Evolutionary conservation across 2,329 filamentous ascomycete genomes (phyloP).

Genomic region (Phoma sp.): DNA sequence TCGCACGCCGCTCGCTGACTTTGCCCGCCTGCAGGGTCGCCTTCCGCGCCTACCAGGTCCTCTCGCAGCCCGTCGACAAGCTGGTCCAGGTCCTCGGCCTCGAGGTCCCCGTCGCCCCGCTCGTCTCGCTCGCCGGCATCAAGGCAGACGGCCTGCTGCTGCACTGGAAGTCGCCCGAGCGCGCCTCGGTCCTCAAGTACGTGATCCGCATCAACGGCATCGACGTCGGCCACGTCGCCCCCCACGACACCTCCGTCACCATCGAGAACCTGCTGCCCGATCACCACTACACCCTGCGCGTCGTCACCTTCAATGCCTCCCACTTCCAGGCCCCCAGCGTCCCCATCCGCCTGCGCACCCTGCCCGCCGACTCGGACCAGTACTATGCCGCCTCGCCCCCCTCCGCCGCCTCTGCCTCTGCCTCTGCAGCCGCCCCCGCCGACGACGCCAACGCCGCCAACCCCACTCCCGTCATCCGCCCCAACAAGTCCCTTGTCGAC

Average conservation of each 20-base stretch:
- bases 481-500: constrained; percentile 63
- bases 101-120: constrained; percentile 88
- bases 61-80: constrained; percentile 88
- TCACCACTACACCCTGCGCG: constrained; percentile 90
- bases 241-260: constrained; percentile 84
- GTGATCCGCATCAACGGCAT: constrained; percentile 93
- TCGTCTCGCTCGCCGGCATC: constrained; percentile 89
- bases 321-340: constrained; percentile 92
- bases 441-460: constrained; percentile 57
- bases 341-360: constrained; percentile 82
- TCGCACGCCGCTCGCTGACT: background rate
- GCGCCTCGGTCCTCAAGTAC: constrained; percentile 79
- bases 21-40: constrained; percentile 67
- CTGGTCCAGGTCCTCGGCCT: constrained; percentile 90
- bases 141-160: constrained; percentile 85
- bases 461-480: constrained; percentile 61
- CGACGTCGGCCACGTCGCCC: constrained; percentile 84
- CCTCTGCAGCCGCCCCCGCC: constrained; percentile 42
- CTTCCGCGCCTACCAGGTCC: constrained; percentile 83
- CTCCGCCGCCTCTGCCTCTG: constrained; percentile 31
- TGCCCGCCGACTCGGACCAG: constrained; percentile 51
- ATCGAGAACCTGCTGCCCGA: constrained; percentile 86
- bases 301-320: constrained; percentile 87
- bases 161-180: constrained; percentile 80
- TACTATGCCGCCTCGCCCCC: constrained; percentile 58